Evolutionary conservation across 495 filamentous ascomycete genomes (phyloP).

Genomic region (Penicillium paradoxum): DNA sequence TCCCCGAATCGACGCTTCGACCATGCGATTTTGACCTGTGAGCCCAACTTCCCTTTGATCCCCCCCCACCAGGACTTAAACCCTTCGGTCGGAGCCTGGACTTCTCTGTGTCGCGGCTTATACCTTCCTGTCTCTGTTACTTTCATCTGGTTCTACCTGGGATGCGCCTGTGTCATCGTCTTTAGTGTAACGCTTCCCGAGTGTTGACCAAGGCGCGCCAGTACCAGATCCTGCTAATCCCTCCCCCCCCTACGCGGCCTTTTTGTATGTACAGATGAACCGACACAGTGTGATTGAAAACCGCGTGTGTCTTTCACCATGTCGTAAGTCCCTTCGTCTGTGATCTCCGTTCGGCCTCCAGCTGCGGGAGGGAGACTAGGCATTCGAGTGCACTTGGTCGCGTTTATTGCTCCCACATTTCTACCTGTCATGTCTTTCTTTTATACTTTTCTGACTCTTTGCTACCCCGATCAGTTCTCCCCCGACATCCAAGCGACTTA

Average conservation of each 20-base stretch:
- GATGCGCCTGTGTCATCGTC: conserved; percentile 45
- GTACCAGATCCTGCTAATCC: conserved; percentile 41
- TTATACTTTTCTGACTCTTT: conserved; percentile 2
- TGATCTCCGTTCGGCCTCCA: conserved; percentile 26
- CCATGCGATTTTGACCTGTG: conserved; percentile 33
- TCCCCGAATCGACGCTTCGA: conserved; percentile 30
- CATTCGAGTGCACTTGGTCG: conserved; percentile 10
- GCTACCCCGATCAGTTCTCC: conserved; percentile 27
- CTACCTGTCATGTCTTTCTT: neutral
- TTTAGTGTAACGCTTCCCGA: conserved; percentile 42
- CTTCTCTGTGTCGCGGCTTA: conserved; percentile 19
- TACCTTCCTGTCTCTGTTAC: conserved; percentile 30
- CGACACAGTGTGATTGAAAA: conserved; percentile 37
- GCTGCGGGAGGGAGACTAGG: conserved; percentile 24
- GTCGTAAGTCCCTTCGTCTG: conserved; percentile 47
- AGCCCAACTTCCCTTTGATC: conserved; percentile 11
- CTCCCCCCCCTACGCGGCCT: conserved; percentile 29
- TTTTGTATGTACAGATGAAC: conserved; percentile 44
- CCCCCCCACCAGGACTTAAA: conserved; percentile 12
- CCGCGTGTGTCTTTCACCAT: conserved; percentile 39
- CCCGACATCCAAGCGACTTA: conserved; percentile 43
- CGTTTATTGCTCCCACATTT: conserved; percentile 8
- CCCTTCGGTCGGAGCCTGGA: conserved; percentile 12
- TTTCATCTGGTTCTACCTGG: conserved; percentile 34
- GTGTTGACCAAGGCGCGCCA: conserved; percentile 34